Conservation (phyloP, 2,329 filamentous ascomycete species). For the Monosporascus sp. region DNA sequence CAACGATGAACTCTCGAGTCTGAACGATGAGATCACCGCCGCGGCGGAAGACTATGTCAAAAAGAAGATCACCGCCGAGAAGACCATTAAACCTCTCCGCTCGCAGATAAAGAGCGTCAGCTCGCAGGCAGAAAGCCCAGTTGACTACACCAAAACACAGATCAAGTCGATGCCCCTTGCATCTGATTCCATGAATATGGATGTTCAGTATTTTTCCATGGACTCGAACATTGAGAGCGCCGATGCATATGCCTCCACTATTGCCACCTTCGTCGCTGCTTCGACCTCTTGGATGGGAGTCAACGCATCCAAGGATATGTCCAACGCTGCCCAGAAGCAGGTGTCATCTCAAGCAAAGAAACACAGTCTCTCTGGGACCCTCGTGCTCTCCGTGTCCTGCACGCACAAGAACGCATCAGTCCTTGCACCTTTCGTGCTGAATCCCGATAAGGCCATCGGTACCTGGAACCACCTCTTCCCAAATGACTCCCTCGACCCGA, state of each 20-base stretch:
- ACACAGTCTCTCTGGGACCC: constrained; percentile 7
- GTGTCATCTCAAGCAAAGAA: constrained; percentile 4
- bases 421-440: constrained; percentile 8
- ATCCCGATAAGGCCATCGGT: constrained; percentile 10
- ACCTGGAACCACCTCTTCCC: constrained; percentile 8
- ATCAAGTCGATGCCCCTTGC: constrained; percentile 12
- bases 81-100: constrained; percentile 4
- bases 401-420: constrained; percentile 12
- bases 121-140: constrained; percentile 6
- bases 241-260: background rate
- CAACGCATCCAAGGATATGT: constrained; percentile 3
- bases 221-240: constrained; percentile 7
- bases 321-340: constrained; percentile 4
- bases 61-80: constrained; percentile 3
- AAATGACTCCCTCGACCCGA: constrained; percentile 3
- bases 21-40: constrained; percentile 1
- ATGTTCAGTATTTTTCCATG: constrained; percentile 12
- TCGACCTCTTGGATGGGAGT: constrained; percentile 3
- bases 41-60: constrained; percentile 4
- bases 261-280: constrained; percentile 2
- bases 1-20: background rate
- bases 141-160: constrained; percentile 8
- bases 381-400: constrained; percentile 10
- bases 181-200: constrained; percentile 12
- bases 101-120: constrained; percentile 1